A percentile compares a stretch with the other conserved stretches of the same genome.
phyloP scores from a whole-genome alignment of 495 filamentous ascomycete species.

The Hyaloscypha bicolor region DNA sequence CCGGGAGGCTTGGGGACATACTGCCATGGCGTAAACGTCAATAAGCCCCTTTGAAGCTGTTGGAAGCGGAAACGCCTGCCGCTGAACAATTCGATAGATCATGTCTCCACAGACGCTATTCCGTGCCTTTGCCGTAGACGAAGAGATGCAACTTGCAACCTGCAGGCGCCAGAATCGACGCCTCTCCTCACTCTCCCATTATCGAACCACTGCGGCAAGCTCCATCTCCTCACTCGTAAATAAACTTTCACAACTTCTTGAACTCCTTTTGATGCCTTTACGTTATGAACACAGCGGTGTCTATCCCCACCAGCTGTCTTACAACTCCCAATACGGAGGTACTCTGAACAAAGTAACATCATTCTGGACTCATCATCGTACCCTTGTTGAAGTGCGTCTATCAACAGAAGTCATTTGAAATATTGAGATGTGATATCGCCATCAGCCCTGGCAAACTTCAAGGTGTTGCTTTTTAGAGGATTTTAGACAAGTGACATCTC shows the following conservation, averaged over 20 bases:
- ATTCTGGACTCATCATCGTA: background rate
- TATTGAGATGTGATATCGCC: background rate
- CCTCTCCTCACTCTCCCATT: background rate
- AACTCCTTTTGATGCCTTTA: background rate
- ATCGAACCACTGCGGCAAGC: background rate
- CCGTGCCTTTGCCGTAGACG: background rate
- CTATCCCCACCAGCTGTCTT: background rate
- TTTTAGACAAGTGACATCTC: background rate
- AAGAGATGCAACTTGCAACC: background rate
- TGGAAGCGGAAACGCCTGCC: background rate
- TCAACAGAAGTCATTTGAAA: background rate
- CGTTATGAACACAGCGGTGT: background rate
- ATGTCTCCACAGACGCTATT: background rate
- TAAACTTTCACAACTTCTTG: background rate
- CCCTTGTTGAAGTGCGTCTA: background rate
- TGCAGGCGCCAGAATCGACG: background rate
- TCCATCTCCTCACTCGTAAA: background rate
- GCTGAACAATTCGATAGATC: slow-evolving; percentile 7
- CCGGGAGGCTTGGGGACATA: background rate
- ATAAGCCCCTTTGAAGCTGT: background rate
- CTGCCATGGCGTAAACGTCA: background rate
- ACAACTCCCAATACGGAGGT: background rate
- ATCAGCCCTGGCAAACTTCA: background rate
- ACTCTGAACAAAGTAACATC: background rate
- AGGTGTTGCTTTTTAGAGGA: background rate